Percentiles rank a stretch among this genome's conserved stretches.
Conservation (phyloP, 2,329 filamentous ascomycete species). For the Fusarium xyrophilum region DNA sequence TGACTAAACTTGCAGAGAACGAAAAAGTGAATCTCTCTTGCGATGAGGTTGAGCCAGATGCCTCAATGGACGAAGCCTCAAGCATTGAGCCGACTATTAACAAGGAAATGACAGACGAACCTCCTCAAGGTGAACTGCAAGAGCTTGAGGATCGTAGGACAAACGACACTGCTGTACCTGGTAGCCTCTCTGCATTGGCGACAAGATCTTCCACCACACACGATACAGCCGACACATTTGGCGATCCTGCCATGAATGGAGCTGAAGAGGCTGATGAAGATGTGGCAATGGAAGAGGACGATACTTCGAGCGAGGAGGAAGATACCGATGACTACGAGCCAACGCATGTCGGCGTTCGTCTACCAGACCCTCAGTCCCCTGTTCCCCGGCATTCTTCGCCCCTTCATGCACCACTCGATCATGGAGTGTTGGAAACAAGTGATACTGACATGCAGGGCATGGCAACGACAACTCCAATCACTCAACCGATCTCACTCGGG, state of each 20-base stretch:
- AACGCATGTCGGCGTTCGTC: conserved; percentile 49
- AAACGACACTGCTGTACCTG: background rate
- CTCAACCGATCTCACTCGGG: conserved; percentile 45
- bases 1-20: background rate
- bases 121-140: background rate
- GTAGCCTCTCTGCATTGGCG: background rate
- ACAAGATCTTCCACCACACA: background rate
- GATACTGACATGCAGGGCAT: conserved; percentile 39
- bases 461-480: conserved; percentile 32
- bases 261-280: conserved; percentile 28
- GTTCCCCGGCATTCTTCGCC: background rate
- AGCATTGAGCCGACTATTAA: background rate
- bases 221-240: background rate
- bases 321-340: conserved; percentile 64
- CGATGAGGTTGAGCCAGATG: conserved; percentile 12
- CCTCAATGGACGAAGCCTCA: conserved; percentile 11
- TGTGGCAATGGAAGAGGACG: conserved; percentile 37
- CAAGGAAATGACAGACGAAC: background rate
- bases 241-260: background rate
- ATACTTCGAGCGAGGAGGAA: conserved; percentile 30
- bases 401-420: conserved; percentile 28
- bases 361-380: conserved; percentile 17
- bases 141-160: background rate
- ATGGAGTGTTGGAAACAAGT: conserved; percentile 37
- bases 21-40: background rate